Base-by-base conservation (phyloP, 2,329 filamentous ascomycete species). In the Neopestalotiopsis clavispora region DNA sequence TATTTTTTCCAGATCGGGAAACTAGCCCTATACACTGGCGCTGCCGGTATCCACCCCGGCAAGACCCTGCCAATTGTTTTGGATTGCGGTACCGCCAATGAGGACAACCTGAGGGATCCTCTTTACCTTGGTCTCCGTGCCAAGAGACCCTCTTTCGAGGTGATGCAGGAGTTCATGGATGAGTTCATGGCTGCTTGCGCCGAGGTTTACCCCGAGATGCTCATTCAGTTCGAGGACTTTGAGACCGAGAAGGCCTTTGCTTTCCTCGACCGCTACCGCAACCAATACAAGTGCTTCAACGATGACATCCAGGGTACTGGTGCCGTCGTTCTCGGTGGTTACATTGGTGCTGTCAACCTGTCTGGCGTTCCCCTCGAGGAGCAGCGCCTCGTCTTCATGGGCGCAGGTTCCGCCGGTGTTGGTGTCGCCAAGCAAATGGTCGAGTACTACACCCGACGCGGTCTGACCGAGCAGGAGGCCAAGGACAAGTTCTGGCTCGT, bases 301-400 rank as follows among this genome's bases (percentile, higher is more conserved):
- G 96, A 98, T 78, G 95, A 99, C 79, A 96, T 99, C 78, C 95
- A 98, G 85, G 95, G 95, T 73, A 98, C 96, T 75, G 96, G 96
- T 75, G 94, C 95, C 72, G 96, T 99, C 77, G 94, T 98, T 71
- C 88, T 98, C 67, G 95, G 34, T 20, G 63, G 84, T 49, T 90
- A 91, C 75, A 91, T 91, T 70, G 87, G 88, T 68, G 89, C 89
- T 56, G 94, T 97, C 70, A 95, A 95, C 83, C 89, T 94, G 70
- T 97, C 94, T 14, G 92, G 92, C 65, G 90, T 97, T 17, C 93
- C 94, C 34, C 84, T 95, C 65, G 92, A 94, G 82, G 94, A 98
- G 77, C 96, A 99, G 82, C 92, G 92, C 67, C 92, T 97, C 49
- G 94, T 98, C 73, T 99, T 99, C 85, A 92, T 98, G 82, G 96